Evolutionary conservation across 345 rosid genomes (phyloP).

Genomic region (Arabis alpina): DNA sequence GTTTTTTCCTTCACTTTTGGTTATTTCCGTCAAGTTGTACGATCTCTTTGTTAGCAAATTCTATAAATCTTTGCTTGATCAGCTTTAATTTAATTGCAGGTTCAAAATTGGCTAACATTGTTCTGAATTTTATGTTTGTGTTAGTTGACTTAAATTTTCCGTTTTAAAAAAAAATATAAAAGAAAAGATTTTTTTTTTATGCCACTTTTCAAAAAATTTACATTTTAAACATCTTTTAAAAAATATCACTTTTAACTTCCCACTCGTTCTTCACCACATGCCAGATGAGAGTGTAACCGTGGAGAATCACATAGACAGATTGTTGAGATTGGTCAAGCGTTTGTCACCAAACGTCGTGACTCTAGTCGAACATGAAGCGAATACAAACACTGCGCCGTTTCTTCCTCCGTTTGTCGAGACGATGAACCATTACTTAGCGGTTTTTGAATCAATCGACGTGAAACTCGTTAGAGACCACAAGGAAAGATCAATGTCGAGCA

Average conservation of each 20-base stretch:
- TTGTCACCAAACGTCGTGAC: slow-evolving; percentile 86
- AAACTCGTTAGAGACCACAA: slow-evolving; percentile 76
- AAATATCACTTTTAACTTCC: slow-evolving; percentile 86
- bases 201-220: no score
- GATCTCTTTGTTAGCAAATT: no score
- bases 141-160: no score
- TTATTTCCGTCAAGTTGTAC: no score
- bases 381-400: slow-evolving; percentile 86
- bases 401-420: slow-evolving; percentile 72
- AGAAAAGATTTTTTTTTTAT: no score
- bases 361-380: slow-evolving; percentile 87
- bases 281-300: slow-evolving; percentile 90
- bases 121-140: no score
- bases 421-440: slow-evolving; percentile 66
- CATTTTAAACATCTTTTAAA: no score
- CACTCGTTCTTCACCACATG: slow-evolving; percentile 84
- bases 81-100: no score
- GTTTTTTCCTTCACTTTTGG: no score
- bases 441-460: slow-evolving; percentile 81
- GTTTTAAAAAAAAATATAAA: no score
- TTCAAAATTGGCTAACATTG: no score
- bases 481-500: slow-evolving; percentile 88
- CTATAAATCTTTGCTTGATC: no score
- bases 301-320: slow-evolving; percentile 83
- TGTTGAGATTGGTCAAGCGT: slow-evolving; percentile 74